Conservation (phyloP, 179 eudicot species). For the Gypsophila paniculata region DNA sequence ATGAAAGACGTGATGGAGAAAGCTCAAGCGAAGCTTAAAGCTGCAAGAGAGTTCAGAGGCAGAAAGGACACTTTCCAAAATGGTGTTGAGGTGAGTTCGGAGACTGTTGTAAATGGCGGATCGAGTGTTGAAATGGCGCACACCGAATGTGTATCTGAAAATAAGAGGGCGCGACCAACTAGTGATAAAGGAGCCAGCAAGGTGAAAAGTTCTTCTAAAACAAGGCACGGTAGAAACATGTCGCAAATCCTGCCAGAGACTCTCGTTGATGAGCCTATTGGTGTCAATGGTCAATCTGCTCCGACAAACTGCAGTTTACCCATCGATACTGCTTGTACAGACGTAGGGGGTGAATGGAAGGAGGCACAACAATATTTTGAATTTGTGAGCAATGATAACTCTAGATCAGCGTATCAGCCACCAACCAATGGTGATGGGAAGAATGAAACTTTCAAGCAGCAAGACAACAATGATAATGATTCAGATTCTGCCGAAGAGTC, state of each 20-base stretch:
- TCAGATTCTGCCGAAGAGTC: slow-evolving; percentile 35
- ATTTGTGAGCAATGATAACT: slow-evolving; percentile 41
- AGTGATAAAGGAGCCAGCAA: slow-evolving; percentile 27
- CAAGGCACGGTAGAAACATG: slow-evolving; percentile 29
- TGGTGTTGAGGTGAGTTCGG: slow-evolving; percentile 24
- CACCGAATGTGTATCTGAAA: slow-evolving; percentile 30
- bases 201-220: slow-evolving; percentile 29
- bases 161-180: slow-evolving; percentile 25
- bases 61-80: slow-evolving; percentile 44
- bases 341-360: slow-evolving; percentile 54
- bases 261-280: slow-evolving; percentile 23
- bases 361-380: slow-evolving; percentile 59
- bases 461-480: slow-evolving; percentile 19
- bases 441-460: slow-evolving; percentile 24
- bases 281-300: slow-evolving; percentile 28
- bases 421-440: slow-evolving; percentile 26
- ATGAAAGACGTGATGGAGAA: slow-evolving; percentile 65
- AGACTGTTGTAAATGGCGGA: slow-evolving; percentile 30
- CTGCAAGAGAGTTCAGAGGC: slow-evolving; percentile 52
- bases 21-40: slow-evolving; percentile 57
- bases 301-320: slow-evolving; percentile 28
- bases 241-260: slow-evolving; percentile 29
- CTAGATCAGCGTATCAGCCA: slow-evolving; percentile 18
- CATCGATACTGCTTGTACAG: slow-evolving; percentile 34
- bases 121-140: background rate